phyloP scores from a whole-genome alignment of 495 filamentous ascomycete species.

The Xylaria intraflava region DNA sequence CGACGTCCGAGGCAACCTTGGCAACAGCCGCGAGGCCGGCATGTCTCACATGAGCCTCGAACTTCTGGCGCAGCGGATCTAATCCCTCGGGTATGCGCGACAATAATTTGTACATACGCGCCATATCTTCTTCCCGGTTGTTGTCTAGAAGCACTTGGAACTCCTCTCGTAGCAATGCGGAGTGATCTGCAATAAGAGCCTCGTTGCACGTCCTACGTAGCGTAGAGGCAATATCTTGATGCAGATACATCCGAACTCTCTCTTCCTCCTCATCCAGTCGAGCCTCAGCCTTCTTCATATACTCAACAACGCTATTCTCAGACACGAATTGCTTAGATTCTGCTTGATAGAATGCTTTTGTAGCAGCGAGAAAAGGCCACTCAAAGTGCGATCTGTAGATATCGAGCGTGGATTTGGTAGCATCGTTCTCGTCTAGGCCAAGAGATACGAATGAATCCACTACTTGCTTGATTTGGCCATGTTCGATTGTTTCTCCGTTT shows the following conservation, averaged over 20 bases:
- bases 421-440: slow-evolving; percentile 88
- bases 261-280: slow-evolving; percentile 92
- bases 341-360: slow-evolving; percentile 75
- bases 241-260: slow-evolving; percentile 85
- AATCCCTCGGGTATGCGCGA: slow-evolving; percentile 86
- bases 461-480: slow-evolving; percentile 92
- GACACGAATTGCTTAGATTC: slow-evolving; percentile 92
- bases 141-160: slow-evolving; percentile 95
- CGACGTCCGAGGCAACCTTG: slow-evolving; percentile 83
- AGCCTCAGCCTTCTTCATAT: slow-evolving; percentile 98
- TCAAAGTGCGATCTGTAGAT: slow-evolving; percentile 92
- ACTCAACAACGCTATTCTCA: slow-evolving; percentile 97
- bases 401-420: slow-evolving; percentile 87
- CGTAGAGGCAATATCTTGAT: slow-evolving; percentile 74
- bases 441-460: slow-evolving; percentile 96
- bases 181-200: slow-evolving; percentile 85
- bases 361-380: slow-evolving; percentile 81
- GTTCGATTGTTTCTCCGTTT: slow-evolving; percentile 96
- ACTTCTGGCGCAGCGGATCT: slow-evolving; percentile 80
- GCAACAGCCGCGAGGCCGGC: slow-evolving; percentile 82
- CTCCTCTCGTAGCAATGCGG: slow-evolving; percentile 76
- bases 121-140: slow-evolving; percentile 89
- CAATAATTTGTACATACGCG: slow-evolving; percentile 90
- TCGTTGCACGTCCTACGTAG: slow-evolving; percentile 84
- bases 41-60: slow-evolving; percentile 88